These are phyloP conservation scores for Citrus australasica DNA, from an alignment of 345 rosid species.

Conservation along the genomic window DNA sequence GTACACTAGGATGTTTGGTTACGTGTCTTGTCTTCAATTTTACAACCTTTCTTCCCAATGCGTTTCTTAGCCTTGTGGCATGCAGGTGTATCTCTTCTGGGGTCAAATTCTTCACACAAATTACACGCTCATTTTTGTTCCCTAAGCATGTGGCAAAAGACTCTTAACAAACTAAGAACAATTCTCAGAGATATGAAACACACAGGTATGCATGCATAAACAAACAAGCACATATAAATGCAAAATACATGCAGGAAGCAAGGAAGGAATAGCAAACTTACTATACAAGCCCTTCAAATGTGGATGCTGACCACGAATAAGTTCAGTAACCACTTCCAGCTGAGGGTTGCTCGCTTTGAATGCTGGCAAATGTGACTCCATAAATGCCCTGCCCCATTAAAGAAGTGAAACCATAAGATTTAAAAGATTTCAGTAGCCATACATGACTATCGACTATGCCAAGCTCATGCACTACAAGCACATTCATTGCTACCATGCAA, in stretches of 20 bases:
- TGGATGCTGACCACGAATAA: slow-evolving; percentile 82
- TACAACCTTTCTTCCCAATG: slow-evolving; percentile 78
- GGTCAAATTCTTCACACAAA: slow-evolving; percentile 81
- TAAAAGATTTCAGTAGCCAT: neutral
- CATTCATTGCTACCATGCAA: neutral
- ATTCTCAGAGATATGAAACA: neutral
- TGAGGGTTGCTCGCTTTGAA: slow-evolving; percentile 73
- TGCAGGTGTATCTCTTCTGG: slow-evolving; percentile 59
- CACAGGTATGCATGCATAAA: neutral
- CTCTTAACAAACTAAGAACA: neutral
- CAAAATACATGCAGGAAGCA: neutral
- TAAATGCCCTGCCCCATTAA: slow-evolving; percentile 58
- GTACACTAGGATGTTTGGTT: slow-evolving; percentile 79
- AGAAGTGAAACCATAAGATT: neutral
- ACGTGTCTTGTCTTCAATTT: slow-evolving; percentile 76
- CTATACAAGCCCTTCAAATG: slow-evolving; percentile 75
- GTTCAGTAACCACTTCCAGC: slow-evolving; percentile 69
- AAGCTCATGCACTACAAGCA: neutral
- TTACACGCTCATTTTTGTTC: slow-evolving; percentile 73
- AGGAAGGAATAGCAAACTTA: slow-evolving; percentile 25
- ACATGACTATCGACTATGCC: neutral
- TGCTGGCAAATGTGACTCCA: slow-evolving; percentile 69
- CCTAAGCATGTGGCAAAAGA: slow-evolving; percentile 30
- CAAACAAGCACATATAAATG: neutral
- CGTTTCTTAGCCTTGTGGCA: slow-evolving; percentile 72